Base-by-base conservation (phyloP, 805 yeast genomes). In the Lipomyces orientalis region DNA sequence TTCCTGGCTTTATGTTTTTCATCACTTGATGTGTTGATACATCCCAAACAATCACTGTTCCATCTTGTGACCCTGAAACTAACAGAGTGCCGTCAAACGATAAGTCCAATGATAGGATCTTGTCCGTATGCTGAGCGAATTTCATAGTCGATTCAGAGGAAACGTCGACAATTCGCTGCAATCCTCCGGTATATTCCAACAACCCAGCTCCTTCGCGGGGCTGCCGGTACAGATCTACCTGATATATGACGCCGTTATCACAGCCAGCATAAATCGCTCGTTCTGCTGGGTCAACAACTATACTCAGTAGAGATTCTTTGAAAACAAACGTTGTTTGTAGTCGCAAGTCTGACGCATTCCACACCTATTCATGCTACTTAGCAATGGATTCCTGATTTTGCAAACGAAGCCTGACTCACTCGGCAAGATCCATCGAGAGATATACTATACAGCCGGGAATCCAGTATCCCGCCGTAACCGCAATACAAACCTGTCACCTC, bases 201-300 rank as follows among this genome's bases (percentile, higher is more conserved):
- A 88, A 4, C 78, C 49, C 71, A 12, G 81, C 79, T 1, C 76
- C 66, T 4, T 74, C 71, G 22, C 77, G 76, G 12, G 79, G 75
- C 31, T 84, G 81, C 12, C 78, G 78, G 71, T 79, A 79, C 60
- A 90, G 77, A 8, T 88, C 85, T 4, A 90, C 82, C 49, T 80
- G 76, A 68, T 88, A 81, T 54, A 91, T 68, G 19, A 22, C 51
- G 25, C 71, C 71, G 19, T 57, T 14, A 14, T 58, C 58, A 49
- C 56, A 39, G 39, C 97, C 98, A 7, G 85, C 85, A 75, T 90
- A 94, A 0, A 90, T 66, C 1, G 87, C 83, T 73, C 98, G 82
- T 73, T 88, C 91, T 0, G 93, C 91, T 0, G 96, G 92, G 77
- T 94, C 98, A 5, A 85, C 79, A 0, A 86, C 83, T 5, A 94